Conservation (phyloP, 2,329 filamentous ascomycete species). For the Alternaria consortialis region DNA sequence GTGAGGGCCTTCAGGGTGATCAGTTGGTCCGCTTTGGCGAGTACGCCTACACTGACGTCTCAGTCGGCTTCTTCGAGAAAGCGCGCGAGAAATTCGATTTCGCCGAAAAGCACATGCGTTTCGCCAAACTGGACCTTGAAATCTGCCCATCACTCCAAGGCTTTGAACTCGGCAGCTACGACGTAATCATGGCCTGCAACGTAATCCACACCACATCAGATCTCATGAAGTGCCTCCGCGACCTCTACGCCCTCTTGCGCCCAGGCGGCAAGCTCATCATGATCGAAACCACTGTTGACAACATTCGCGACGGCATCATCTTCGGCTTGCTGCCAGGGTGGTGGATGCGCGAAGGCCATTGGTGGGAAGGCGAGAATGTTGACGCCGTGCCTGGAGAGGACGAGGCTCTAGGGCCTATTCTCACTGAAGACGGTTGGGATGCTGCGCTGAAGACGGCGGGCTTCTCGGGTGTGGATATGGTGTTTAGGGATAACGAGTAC, state of each 20-base stretch:
- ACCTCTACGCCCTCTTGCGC: constrained; percentile 13
- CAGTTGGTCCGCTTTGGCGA: constrained; percentile 12
- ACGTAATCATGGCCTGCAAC: constrained; percentile 26
- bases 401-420: constrained; percentile 6
- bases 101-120: constrained; percentile 16
- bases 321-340: constrained; percentile 18
- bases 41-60: constrained; percentile 23
- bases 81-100: constrained; percentile 14
- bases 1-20: constrained; percentile 13
- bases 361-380: constrained; percentile 16
- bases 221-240: constrained; percentile 5
- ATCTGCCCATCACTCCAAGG: constrained; percentile 15
- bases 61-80: constrained; percentile 12
- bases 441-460: constrained; percentile 12
- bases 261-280: constrained; percentile 21
- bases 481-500: constrained; percentile 15
- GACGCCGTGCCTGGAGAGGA: constrained; percentile 10
- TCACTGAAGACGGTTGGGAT: constrained; percentile 33
- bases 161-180: constrained; percentile 20
- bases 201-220: constrained; percentile 24
- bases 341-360: constrained; percentile 19
- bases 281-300: constrained; percentile 9
- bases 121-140: constrained; percentile 18
- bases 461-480: constrained; percentile 17
- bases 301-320: constrained; percentile 14